Evolutionary conservation across 1,139 yeast genomes (phyloP), one percentile per base, ranked within the genome.

Genomic region (Sugiyamaella grinbergsii): DNA sequence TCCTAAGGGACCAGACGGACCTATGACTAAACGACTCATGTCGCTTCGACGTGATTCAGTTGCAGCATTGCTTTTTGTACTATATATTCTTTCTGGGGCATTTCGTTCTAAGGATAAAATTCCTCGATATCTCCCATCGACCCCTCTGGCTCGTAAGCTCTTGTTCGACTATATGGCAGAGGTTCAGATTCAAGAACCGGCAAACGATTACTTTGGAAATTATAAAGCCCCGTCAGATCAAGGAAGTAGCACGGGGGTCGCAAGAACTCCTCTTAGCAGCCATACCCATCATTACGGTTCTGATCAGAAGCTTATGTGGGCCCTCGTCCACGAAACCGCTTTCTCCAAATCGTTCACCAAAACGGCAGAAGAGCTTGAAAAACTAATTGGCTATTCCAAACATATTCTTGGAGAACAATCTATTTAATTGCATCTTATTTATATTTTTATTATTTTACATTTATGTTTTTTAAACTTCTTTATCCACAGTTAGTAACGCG

Each of bases 341-440:
- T 76, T 76, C 60, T 71, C 79, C 1, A 68, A 74, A 47, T 75
- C 80, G 0, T 75, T 74, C 54, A 76, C 79, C 0, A 71, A 71
- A 33, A 72, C 76, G 16, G 69, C 78, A 0, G 73, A 71, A 49
- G 77, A 72, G 36, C 57, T 76, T 44, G 76, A 75, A 47, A 65
- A 65, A 45, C 58, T 76, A 15, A 64, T 73, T 10, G 62, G 63
- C 2, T 62, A 67, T 31, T 63, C 76, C 20, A 76, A 73, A 57
- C 72, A 68, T 40, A 69, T 76, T 16, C 55, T 77, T 16, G 80
- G 80, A 5, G 79, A 75, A 54, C 77, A 75, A 47, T 54, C 47
- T n/a, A 16, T 39, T n/a, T 49, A 36, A 28, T 18, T 15, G 36
- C 45, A 20, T 40, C 22, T 33, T 42, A 29, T 47, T 47, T 18